Conservation (phyloP, 805 yeast species). For the Cyberlindnera suaveolens region DNA sequence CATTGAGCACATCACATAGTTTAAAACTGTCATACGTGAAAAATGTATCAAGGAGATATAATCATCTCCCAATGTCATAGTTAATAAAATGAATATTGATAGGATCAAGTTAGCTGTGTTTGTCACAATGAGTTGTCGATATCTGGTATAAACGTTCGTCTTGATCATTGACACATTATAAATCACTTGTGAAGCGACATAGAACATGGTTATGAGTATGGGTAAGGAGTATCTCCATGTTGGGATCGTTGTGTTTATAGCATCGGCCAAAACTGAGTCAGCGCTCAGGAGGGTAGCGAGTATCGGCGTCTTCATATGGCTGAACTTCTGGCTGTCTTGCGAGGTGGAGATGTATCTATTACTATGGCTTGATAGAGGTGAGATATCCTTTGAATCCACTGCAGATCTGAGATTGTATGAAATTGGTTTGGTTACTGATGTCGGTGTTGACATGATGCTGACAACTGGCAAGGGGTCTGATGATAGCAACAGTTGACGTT, state of each 20-base stretch:
- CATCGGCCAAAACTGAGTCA: slow-evolving; percentile 8
- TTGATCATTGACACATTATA: slow-evolving; percentile 63
- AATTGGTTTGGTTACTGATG: neutral
- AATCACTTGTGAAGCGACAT: slow-evolving; percentile 25
- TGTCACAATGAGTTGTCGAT: slow-evolving; percentile 87
- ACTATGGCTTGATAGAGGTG: slow-evolving; percentile 5
- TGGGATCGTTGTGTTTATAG: neutral
- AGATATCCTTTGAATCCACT: slow-evolving; percentile 3
- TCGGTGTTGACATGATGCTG: neutral
- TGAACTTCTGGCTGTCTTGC: slow-evolving; percentile 2
- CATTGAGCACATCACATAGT: neutral
- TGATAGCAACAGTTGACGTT: slow-evolving; percentile 9
- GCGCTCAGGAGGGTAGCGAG: slow-evolving; percentile 14
- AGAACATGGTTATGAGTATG: slow-evolving; percentile 25
- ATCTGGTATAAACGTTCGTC: slow-evolving; percentile 84
- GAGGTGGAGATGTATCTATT: neutral
- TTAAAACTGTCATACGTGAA: neutral
- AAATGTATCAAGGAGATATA: neutral
- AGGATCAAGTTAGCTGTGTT: slow-evolving; percentile 21
- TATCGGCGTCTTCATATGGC: slow-evolving; percentile 14
- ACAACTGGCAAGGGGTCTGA: slow-evolving; percentile 3
- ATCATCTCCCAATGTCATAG: neutral
- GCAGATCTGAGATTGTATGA: neutral
- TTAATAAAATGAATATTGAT: slow-evolving; percentile 16
- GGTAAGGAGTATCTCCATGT: slow-evolving; percentile 3